Evolutionary conservation across 1,284 basidiomycete species (phyloP).

Genomic region (Psilocybe mexicana): DNA sequence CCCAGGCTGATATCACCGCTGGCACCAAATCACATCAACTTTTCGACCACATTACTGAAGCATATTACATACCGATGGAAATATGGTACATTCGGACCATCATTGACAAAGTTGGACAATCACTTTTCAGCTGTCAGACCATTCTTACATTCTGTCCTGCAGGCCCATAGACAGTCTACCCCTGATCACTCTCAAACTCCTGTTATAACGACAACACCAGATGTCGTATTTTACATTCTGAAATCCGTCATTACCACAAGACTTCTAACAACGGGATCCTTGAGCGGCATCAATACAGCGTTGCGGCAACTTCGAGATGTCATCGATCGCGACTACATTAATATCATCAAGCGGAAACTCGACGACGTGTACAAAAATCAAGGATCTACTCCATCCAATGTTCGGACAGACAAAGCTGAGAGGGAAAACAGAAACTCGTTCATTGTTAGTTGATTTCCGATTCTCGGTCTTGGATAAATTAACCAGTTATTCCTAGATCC

Average conservation of each 20-base stretch:
- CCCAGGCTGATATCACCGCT: conserved; percentile 36
- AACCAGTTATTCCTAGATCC: conserved; percentile 51
- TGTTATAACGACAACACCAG: conserved; percentile 73
- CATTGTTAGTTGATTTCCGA: conserved; percentile 60
- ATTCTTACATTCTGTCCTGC: background rate
- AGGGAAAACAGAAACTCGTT: conserved; percentile 76
- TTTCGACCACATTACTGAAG: conserved; percentile 70
- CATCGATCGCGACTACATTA: conserved; percentile 80
- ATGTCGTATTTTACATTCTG: conserved; percentile 93
- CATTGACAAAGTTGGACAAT: conserved; percentile 74
- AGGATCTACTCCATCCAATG: conserved; percentile 42
- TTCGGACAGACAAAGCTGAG: conserved; percentile 72
- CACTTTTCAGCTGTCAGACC: background rate
- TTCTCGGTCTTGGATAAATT: background rate
- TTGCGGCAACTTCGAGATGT: conserved; percentile 67
- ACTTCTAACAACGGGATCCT: conserved; percentile 72
- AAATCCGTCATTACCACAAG: conserved; percentile 75
- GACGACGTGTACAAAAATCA: conserved; percentile 80
- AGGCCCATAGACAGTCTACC: conserved; percentile 73
- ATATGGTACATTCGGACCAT: conserved; percentile 89
- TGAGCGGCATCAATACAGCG: conserved; percentile 58
- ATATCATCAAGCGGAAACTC: conserved; percentile 77
- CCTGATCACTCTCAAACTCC: conserved; percentile 68
- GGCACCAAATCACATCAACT: conserved; percentile 56
- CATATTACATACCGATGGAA: conserved; percentile 89